Percentiles rank a stretch among this genome's conserved stretches.
Conservation (phyloP, 306 rosid species). For the Malus fusca region DNA sequence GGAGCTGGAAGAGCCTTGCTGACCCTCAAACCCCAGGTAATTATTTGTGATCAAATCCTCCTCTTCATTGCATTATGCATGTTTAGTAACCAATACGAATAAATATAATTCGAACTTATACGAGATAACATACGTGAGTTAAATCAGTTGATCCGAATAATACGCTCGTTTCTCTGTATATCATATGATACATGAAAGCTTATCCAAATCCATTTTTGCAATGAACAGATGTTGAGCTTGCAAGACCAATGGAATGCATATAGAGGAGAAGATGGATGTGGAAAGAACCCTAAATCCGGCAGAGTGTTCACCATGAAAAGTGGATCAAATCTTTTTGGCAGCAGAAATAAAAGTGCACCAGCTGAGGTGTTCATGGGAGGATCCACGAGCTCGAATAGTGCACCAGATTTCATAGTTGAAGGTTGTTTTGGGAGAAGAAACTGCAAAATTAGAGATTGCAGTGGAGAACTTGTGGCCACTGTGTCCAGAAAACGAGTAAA, state of each 20-base stretch:
- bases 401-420: constrained; percentile 35
- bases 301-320: constrained; percentile 32
- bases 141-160: not conserved
- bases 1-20: constrained; percentile 42
- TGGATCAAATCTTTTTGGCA: constrained; percentile 18
- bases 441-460: constrained; percentile 22
- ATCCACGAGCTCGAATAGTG: not conserved
- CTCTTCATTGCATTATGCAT: not conserved
- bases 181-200: not conserved
- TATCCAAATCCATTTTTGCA: not conserved
- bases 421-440: constrained; percentile 39
- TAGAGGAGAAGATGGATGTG: constrained; percentile 22
- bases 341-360: constrained; percentile 9
- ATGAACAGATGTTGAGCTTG: constrained; percentile 28
- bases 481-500: constrained; percentile 39
- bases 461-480: constrained; percentile 27
- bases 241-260: constrained; percentile 41
- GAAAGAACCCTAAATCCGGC: constrained; percentile 11
- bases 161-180: not conserved
- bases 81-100: not conserved
- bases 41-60: not conserved
- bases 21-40: constrained; percentile 41
- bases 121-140: not conserved
- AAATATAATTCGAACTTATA: no score
- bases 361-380: constrained; percentile 20